Conservation (phyloP, 2,329 filamentous ascomycete species). For the Penicillium sp. region DNA sequence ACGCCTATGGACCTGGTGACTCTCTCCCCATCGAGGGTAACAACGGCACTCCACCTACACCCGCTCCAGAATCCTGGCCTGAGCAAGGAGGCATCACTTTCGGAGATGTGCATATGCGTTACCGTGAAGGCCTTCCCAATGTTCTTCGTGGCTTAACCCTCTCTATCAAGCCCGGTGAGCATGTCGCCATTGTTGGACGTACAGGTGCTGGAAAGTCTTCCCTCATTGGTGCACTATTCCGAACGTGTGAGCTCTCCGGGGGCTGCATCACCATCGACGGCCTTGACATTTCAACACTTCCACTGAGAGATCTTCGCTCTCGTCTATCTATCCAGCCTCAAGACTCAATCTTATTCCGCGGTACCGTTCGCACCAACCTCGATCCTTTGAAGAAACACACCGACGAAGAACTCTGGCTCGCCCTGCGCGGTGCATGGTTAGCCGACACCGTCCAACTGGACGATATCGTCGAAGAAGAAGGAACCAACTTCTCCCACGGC, state of each 20-base stretch:
- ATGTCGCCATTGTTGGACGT: conserved; percentile 30
- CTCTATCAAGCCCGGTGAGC: conserved; percentile 22
- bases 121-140: conserved; percentile 65
- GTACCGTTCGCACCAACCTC: conserved; percentile 72
- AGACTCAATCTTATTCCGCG: conserved; percentile 78
- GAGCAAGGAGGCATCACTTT: conserved; percentile 70
- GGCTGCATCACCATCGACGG: conserved; percentile 30
- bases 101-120: conserved; percentile 68
- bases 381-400: conserved; percentile 71
- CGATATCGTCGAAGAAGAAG: neutral
- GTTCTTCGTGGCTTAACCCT: conserved; percentile 24
- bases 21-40: neutral
- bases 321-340: conserved; percentile 74
- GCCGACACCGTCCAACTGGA: conserved; percentile 10
- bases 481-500: conserved; percentile 6
- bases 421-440: conserved; percentile 70
- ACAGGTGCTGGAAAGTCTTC: conserved; percentile 33
- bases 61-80: conserved; percentile 73
- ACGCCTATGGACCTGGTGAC: conserved; percentile 61
- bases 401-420: conserved; percentile 68
- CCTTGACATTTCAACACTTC: conserved; percentile 48
- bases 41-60: conserved; percentile 53
- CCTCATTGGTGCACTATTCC: conserved; percentile 26
- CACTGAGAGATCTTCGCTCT: conserved; percentile 60
- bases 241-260: conserved; percentile 22